Evolutionary conservation across 192 early-diverging fungal genomes (phyloP).

Genomic region (Allomyces javanicus): DNA sequence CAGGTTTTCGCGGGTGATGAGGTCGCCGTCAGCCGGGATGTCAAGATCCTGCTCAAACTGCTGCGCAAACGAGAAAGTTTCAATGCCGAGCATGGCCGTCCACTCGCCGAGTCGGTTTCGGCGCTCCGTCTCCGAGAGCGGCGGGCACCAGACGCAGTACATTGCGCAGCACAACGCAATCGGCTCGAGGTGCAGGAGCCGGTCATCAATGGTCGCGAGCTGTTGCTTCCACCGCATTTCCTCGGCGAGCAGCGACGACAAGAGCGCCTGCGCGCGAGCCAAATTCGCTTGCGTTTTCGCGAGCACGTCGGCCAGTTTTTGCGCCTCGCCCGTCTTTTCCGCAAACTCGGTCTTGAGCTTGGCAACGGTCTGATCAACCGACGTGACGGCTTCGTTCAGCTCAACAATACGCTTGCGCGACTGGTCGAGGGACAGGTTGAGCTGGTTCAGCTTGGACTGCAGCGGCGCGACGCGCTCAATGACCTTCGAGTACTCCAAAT

Average conservation of each 20-base stretch:
- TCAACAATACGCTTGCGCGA: conserved; percentile 19
- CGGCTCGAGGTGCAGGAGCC: conserved; percentile 14
- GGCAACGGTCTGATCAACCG: conserved; percentile 29
- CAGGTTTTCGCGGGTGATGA: conserved; percentile 32
- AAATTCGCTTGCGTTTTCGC: conserved; percentile 25
- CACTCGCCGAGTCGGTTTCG: not conserved
- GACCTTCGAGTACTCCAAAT: conserved; percentile 31
- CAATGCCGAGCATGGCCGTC: not conserved
- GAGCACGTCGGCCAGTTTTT: conserved; percentile 19
- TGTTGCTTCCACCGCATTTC: conserved; percentile 29
- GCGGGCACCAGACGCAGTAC: conserved; percentile 25
- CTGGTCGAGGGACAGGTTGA: conserved; percentile 23
- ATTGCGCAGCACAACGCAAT: conserved; percentile 21
- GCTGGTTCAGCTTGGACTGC: conserved; percentile 18
- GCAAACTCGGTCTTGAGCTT: conserved; percentile 26
- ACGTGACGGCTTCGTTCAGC: conserved; percentile 23
- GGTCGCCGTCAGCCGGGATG: conserved; percentile 32
- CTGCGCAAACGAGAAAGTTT: not conserved
- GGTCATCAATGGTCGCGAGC: conserved; percentile 17
- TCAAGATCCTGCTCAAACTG: conserved; percentile 23
- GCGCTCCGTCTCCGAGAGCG: conserved; percentile 2
- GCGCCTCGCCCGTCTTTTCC: conserved; percentile 32
- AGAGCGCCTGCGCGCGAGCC: conserved; percentile 21
- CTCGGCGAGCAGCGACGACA: conserved; percentile 34
- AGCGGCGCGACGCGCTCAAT: conserved; percentile 32